Evolutionary conservation across 75 land plant species (phyloP).

Genomic region (Sequoia sempervirens): DNA sequence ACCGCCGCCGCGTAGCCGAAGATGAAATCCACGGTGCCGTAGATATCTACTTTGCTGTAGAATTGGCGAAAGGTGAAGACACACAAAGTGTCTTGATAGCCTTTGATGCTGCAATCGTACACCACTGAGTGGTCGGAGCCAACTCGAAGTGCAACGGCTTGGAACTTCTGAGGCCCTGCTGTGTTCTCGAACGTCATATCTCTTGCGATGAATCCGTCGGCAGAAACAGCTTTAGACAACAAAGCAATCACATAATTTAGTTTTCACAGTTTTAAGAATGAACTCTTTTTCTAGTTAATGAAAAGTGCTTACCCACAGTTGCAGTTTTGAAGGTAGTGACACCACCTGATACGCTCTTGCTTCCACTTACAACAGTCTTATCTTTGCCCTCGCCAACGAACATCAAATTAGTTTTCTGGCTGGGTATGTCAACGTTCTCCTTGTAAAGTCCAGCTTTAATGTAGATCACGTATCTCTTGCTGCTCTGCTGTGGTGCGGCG

Average conservation of each 20-base stretch:
- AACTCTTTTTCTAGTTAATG: slow-evolving; percentile 18
- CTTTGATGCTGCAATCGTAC: slow-evolving; percentile 26
- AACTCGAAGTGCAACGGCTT: slow-evolving; percentile 49
- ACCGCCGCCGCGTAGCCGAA: too few relatives aligned
- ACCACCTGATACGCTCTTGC: slow-evolving; percentile 29
- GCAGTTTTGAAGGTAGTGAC: slow-evolving; percentile 10
- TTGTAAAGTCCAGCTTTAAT: slow-evolving; percentile 53
- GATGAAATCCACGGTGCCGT: too few relatives aligned
- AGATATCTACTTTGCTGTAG: slow-evolving; percentile 28
- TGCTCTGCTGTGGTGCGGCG: slow-evolving; percentile 30
- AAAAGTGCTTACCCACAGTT: slow-evolving; percentile 26
- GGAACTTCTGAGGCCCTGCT: too few relatives aligned
- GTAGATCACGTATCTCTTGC: slow-evolving; percentile 33
- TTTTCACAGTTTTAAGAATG: slow-evolving; percentile 7
- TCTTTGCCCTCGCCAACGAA: slow-evolving; percentile 45
- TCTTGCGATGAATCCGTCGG: too few relatives aligned
- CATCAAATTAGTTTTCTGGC: slow-evolving; percentile 12
- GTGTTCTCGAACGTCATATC: too few relatives aligned
- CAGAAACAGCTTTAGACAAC: too few relatives aligned
- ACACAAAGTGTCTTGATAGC: slow-evolving; percentile 64
- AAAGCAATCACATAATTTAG: slow-evolving; percentile 38
- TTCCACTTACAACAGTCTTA: slow-evolving; percentile 39
- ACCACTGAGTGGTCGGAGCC: slow-evolving; percentile 26
- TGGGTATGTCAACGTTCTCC: slow-evolving; percentile 33
- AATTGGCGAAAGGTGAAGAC: slow-evolving; percentile 41